Evolutionary conservation across 1,139 yeast genomes (phyloP), one percentile per base, ranked within the genome.

Genomic region (Scheffersomyces titani): DNA sequence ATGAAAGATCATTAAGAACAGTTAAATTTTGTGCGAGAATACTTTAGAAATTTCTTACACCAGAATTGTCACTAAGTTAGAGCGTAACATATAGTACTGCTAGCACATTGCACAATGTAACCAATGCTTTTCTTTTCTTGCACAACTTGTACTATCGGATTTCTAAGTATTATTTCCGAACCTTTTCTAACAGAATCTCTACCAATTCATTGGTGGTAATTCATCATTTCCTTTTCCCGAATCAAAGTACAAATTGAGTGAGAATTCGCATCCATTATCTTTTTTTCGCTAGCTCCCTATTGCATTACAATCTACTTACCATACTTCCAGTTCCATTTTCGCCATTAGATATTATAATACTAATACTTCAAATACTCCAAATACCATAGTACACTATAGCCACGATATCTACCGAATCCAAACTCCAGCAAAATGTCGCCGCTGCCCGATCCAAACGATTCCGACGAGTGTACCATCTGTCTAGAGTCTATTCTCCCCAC

Each of bases 391-490:
- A 30, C 40, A 11, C 40, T 7, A 30, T 16, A 11, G 40, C 13
- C 6, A 13, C 40, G 40, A 30, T 30, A 30, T 30, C 11, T 30
- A 11, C 16, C 40, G 13, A 30, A 30, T 30, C 40, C 40, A 30
- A 30, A 2, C 40, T 30, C 40, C 16, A 30, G 40, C 40, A 13
- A 30, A 30, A 30, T 30, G 40, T 30, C 40, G 40, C 40, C 13
- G 40, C 40, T 30, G 40, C 40, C 40, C 11, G 40, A 11, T 30
- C 51, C 51, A 6, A 36, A 45, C 40, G 18, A 45, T 47, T 18
- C 21, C 45, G 76, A 75, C 55, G 82, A 78, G 55, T 83, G 88
- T 62, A 74, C 84, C 36, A 82, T 83, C 50, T 84, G 87, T 61
- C 70, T 83, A 49, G 87, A 83, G 52, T 59, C 64, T 1, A 68